These are phyloP conservation scores for Elongisporangium anandrum DNA, from an alignment of 352 stramenopile genomes.

Conservation along the genomic window DNA sequence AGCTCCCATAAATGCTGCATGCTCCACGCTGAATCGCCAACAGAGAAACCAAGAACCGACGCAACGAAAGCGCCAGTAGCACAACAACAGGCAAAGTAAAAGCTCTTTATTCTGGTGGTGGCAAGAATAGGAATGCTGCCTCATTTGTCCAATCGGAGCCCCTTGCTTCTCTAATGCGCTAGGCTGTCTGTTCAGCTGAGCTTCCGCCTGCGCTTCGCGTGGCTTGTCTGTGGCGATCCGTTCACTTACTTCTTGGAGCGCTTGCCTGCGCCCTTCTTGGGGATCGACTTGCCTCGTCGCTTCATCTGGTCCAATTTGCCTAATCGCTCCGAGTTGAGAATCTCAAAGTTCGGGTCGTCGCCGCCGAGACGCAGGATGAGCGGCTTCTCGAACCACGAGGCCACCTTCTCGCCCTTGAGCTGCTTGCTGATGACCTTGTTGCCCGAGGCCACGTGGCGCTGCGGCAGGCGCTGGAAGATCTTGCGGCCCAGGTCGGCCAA, in stretches of 20 bases:
- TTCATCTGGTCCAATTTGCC: constrained; percentile 84
- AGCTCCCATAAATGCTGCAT: too few relatives aligned
- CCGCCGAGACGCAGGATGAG: constrained; percentile 65
- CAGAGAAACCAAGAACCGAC: too few relatives aligned
- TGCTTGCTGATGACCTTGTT: constrained; percentile 90
- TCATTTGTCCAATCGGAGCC: not conserved
- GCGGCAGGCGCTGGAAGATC: constrained; percentile 86
- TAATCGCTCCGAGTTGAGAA: constrained; percentile 72
- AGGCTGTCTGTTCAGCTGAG: not conserved
- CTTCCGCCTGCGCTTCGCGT: not conserved
- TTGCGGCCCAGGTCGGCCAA: constrained; percentile 79
- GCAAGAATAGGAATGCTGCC: not conserved
- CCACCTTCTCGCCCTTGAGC: constrained; percentile 83
- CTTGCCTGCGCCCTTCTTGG: constrained; percentile 88
- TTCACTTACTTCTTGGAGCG: constrained; percentile 70
- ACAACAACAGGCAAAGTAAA: not conserved
- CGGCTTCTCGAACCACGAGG: constrained; percentile 85
- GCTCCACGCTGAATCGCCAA: too few relatives aligned
- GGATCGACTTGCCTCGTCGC: constrained; percentile 78
- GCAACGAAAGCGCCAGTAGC: not conserved
- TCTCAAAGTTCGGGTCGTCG: constrained; percentile 84
- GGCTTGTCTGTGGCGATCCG: not conserved
- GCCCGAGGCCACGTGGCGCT: constrained; percentile 72
- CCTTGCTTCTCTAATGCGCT: not conserved
- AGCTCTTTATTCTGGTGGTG: not conserved